A percentile compares a stretch with the other conserved stretches of the same genome.
phyloP scores from a whole-genome alignment of 371 early-diverging fungal genomes.

The Mucor indicus region DNA sequence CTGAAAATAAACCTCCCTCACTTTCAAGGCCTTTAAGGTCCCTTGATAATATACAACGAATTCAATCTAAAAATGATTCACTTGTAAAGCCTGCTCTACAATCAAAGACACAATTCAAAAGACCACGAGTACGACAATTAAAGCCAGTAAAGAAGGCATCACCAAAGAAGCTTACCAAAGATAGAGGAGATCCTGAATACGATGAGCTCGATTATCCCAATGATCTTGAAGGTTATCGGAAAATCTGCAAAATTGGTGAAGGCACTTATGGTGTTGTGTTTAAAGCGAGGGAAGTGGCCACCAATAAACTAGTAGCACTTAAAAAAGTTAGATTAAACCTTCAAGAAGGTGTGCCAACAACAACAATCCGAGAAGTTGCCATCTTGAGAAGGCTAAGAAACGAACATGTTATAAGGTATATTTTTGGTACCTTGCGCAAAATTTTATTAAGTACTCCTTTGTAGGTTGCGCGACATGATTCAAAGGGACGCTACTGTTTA shows the following conservation, averaged over 20 bases:
- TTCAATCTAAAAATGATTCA: too few relatives aligned
- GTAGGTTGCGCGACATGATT: slow-evolving; percentile 85
- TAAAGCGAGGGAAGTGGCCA: slow-evolving; percentile 78
- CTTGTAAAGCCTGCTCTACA: too few relatives aligned
- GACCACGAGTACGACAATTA: too few relatives aligned
- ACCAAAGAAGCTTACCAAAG: too few relatives aligned
- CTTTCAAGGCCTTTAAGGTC: too few relatives aligned
- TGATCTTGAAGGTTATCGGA: slow-evolving; percentile 49
- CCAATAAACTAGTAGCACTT: slow-evolving; percentile 85
- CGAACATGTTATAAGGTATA: slow-evolving; percentile 84
- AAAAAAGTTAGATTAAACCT: slow-evolving; percentile 92
- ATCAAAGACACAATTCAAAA: too few relatives aligned
- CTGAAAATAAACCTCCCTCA: too few relatives aligned
- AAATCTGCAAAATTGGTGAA: slow-evolving; percentile 94
- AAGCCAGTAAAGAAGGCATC: too few relatives aligned
- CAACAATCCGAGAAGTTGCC: slow-evolving; percentile 96
- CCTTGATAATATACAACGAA: too few relatives aligned
- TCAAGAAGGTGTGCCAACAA: slow-evolving; percentile 94
- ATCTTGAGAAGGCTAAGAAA: slow-evolving; percentile 95
- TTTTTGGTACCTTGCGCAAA: not conserved
- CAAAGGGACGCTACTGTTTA: slow-evolving; percentile 89
- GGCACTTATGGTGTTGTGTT: slow-evolving; percentile 98
- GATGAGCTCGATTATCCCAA: slow-evolving; percentile 10
- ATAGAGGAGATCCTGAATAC: too few relatives aligned
- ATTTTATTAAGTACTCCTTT: not conserved